Conservation (phyloP, 371 early-diverging fungal genomes). For the Thermomucor indicae-seudaticae region DNA sequence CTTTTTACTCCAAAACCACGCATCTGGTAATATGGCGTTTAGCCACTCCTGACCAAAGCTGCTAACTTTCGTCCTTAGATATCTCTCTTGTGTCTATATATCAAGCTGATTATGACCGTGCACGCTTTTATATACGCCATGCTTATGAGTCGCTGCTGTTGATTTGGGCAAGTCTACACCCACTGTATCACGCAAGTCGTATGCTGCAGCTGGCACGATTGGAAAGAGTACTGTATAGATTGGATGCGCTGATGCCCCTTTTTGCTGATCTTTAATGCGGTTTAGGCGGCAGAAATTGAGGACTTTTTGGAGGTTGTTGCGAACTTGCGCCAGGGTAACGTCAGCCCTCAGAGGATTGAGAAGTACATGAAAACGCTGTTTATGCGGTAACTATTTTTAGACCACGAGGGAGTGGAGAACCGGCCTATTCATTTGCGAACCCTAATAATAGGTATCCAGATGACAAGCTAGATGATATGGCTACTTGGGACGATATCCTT, state of each 20-base stretch:
- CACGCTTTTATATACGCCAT: conserved; percentile 44
- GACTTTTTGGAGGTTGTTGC: conserved; percentile 48
- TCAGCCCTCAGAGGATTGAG: neutral
- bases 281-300: conserved; percentile 58
- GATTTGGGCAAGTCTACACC: conserved; percentile 52
- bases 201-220: conserved; percentile 38
- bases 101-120: conserved; percentile 44
- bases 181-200: conserved; percentile 48
- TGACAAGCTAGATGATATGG: conserved; percentile 33
- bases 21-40: conserved; percentile 41
- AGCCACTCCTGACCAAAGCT: neutral
- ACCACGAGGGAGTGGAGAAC: neutral
- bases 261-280: neutral
- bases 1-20: conserved; percentile 30
- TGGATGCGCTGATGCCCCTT: neutral
- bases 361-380: conserved; percentile 13
- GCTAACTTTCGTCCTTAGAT: conserved; percentile 26
- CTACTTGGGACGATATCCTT: conserved; percentile 50
- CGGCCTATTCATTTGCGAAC: neutral
- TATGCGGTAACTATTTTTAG: conserved; percentile 4
- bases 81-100: conserved; percentile 41
- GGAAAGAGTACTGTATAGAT: conserved; percentile 44
- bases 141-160: conserved; percentile 51
- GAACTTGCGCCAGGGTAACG: conserved; percentile 18
- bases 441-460: conserved; percentile 26